Conservation (phyloP, 768 basidiomycete species). For the Trametes punicea region DNA sequence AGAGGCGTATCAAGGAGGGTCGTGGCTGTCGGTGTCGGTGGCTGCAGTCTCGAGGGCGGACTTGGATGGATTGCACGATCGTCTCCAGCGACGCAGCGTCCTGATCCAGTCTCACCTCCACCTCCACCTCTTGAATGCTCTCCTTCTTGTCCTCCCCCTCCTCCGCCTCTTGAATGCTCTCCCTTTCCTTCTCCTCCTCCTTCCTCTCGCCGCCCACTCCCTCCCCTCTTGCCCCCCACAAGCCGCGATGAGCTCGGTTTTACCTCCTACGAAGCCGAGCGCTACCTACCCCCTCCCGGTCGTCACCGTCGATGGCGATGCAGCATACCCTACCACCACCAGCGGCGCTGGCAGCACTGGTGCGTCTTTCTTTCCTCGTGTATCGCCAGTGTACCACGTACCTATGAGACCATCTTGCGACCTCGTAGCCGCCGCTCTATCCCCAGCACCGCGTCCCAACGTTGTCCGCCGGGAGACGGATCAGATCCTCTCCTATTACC, state of each 20-base stretch:
- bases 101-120: neutral
- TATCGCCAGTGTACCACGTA: neutral
- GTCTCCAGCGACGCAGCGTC: too few species aligned
- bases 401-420: neutral
- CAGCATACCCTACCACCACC: neutral
- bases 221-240: neutral
- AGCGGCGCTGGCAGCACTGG: neutral
- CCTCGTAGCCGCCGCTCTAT: conserved; percentile 1
- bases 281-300: neutral
- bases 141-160: neutral
- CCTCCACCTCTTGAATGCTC: neutral
- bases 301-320: neutral
- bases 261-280: conserved; percentile 3
- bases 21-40: neutral
- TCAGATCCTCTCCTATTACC: conserved; percentile 50
- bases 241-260: conserved; percentile 13
- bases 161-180: neutral
- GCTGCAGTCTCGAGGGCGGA: too few species aligned
- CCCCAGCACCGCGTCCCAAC: conserved; percentile 22
- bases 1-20: too few species aligned
- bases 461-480: conserved; percentile 38
- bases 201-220: neutral
- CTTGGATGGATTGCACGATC: too few species aligned
- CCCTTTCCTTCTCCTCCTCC: neutral
- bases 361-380: neutral